These are phyloP conservation scores for Ustilago shanxiensis DNA, from an alignment of 1,284 basidiomycete genomes.

Conservation along the genomic window DNA sequence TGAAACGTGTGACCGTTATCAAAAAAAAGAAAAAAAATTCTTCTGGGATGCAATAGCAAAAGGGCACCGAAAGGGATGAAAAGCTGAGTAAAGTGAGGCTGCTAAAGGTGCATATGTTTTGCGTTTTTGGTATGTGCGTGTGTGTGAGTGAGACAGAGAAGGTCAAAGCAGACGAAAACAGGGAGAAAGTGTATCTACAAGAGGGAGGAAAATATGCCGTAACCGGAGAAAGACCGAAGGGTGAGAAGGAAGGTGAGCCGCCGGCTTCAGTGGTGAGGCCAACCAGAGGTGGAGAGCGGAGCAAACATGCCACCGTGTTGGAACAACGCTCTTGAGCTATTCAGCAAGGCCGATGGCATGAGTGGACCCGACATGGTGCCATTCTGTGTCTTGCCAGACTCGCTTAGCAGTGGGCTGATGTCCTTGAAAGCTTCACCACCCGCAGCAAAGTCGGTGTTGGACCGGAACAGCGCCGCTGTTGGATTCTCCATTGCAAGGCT, in stretches of 20 bases:
- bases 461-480: constrained; percentile 27
- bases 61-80: not conserved
- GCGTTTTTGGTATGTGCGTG: constrained; percentile 19
- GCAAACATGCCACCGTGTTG: constrained; percentile 45
- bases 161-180: not conserved
- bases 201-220: not conserved
- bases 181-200: constrained; percentile 13
- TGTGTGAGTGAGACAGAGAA: no score
- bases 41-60: not conserved
- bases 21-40: not conserved
- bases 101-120: not conserved
- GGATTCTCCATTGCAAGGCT: constrained; percentile 36
- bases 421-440: constrained; percentile 27
- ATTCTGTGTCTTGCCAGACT: constrained; percentile 39
- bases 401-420: constrained; percentile 30
- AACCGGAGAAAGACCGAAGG: not conserved
- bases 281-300: constrained; percentile 39
- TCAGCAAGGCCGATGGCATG: constrained; percentile 47
- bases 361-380: constrained; percentile 47
- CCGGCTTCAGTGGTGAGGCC: constrained; percentile 22
- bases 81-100: not conserved
- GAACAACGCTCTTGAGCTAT: constrained; percentile 36
- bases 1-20: not conserved
- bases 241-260: no score
- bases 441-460: constrained; percentile 29